Conservation (phyloP, 352 stramenopile species). For the Globisporangium takayamanum region DNA sequence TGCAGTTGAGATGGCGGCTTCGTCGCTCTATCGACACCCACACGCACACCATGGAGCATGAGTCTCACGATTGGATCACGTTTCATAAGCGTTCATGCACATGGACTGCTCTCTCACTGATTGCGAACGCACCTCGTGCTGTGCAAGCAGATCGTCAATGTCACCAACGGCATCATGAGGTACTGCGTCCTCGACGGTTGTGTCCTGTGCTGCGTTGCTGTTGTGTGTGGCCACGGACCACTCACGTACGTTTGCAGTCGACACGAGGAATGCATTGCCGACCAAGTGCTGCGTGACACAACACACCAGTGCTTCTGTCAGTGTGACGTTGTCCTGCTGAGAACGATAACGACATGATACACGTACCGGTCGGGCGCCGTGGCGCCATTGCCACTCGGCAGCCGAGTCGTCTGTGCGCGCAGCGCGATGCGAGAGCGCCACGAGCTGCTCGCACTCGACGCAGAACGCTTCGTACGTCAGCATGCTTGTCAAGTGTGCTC, state of each 20-base stretch:
- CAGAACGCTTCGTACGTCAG: slow-evolving; percentile 51
- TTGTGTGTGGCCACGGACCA: slow-evolving; percentile 2
- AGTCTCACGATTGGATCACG: background rate
- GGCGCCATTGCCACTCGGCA: slow-evolving; percentile 53
- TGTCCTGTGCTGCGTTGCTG: slow-evolving; percentile 8
- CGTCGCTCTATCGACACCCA: slow-evolving; percentile 2
- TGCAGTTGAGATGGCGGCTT: slow-evolving; percentile 1
- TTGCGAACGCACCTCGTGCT: slow-evolving; percentile 11
- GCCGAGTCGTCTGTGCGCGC: slow-evolving; percentile 5
- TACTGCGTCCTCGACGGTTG: background rate
- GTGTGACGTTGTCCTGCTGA: too few species aligned
- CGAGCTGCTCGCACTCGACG: slow-evolving; percentile 35
- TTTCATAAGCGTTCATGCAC: background rate
- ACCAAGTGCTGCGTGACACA: slow-evolving; percentile 34
- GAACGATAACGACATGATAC: background rate
- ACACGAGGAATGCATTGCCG: slow-evolving; percentile 65
- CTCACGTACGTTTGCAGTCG: slow-evolving; percentile 27
- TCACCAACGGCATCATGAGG: background rate
- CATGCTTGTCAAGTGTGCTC: slow-evolving; percentile 10
- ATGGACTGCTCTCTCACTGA: background rate
- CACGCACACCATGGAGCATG: background rate
- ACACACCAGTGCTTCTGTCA: background rate
- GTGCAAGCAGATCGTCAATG: slow-evolving; percentile 6
- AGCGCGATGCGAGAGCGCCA: slow-evolving; percentile 27
- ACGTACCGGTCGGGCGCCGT: slow-evolving; percentile 40